Evolutionary conservation across 1,284 basidiomycete genomes (phyloP), one percentile per base, ranked within the genome.

Genomic region (Mycena citricolor): DNA sequence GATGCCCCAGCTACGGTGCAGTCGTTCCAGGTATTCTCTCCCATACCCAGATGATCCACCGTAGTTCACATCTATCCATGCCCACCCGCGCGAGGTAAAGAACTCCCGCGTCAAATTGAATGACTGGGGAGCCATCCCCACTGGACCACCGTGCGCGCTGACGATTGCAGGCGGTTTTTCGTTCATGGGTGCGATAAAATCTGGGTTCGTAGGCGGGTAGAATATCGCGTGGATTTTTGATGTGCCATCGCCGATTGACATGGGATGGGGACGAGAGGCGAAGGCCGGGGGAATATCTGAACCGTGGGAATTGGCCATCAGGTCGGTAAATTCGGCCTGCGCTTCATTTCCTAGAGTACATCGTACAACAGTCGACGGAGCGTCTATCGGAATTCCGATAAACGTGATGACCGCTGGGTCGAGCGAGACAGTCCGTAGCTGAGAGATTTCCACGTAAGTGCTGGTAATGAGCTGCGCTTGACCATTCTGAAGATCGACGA

Each of bases 31-130:
- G 44, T 47, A 59, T 16, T 46, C 61, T 4, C 80, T 71, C 0
- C 83, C 84, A 52, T 81, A 83, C 0, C 81, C 81, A 5, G 77
- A 78, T 5, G 79, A 83, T 1, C 86, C 86, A 5, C 83, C 73
- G 54, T 85, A 86, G 56, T 86, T 82, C 13, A 88, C 81, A 45
- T 79, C 76, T 16, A 85, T 62, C 76, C 80, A 83, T 7, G 70
- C 80, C 67, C 68, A 86, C 14, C 84, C 83, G 4, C 83, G 71
- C n/a, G 73, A 75, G 0, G 83, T 86, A 52, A 76, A 89, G 56
- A 73, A 88, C 48, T 82, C 80, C 35, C 66, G 70, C 30, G 59
- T 63, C 67, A 75, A 73, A n/a, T 65, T 62, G 22, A 89, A 59
- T 0, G 69, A 72, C 40, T 79, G 74, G 1, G 52, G 32, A 0